These are phyloP conservation scores for Trichosanthes cucumerina DNA, from an alignment of 306 rosid species.

Conservation along the genomic window DNA sequence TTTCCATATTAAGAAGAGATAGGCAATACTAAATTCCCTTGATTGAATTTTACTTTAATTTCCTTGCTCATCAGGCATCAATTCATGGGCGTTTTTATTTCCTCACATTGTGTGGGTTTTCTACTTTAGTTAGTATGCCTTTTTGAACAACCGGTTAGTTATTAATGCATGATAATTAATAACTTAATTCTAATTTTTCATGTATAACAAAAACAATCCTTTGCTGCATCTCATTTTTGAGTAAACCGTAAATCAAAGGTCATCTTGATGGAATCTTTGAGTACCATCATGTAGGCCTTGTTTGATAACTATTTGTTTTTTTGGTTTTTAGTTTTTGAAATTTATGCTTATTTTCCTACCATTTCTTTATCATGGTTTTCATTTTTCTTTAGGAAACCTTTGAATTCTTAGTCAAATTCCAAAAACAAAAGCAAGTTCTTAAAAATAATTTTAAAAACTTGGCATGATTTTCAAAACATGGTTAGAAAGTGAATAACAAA, in stretches of 20 bases:
- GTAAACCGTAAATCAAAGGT: not conserved
- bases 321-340: no score
- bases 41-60: not conserved
- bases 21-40: not conserved
- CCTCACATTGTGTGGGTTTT: not conserved
- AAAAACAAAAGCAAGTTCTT: no score
- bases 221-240: not conserved
- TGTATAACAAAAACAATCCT: not conserved
- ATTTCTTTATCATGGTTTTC: no score
- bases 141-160: not conserved
- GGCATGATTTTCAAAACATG: no score
- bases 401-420: no score
- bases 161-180: not conserved
- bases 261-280: no score
- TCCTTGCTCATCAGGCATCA: not conserved
- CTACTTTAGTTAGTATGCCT: not conserved
- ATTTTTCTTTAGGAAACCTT: no score
- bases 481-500: no score
- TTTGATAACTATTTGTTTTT: no score
- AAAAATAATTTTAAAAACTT: no score
- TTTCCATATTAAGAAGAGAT: not conserved
- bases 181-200: not conserved
- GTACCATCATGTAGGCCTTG: no score
- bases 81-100: not conserved
- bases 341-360: no score